A percentile compares a stretch with the other conserved stretches of the same genome.
These are phyloP conservation scores for Hydnomerulius pinastri DNA, from an alignment of 768 basidiomycete genomes.

Conservation along the genomic window DNA sequence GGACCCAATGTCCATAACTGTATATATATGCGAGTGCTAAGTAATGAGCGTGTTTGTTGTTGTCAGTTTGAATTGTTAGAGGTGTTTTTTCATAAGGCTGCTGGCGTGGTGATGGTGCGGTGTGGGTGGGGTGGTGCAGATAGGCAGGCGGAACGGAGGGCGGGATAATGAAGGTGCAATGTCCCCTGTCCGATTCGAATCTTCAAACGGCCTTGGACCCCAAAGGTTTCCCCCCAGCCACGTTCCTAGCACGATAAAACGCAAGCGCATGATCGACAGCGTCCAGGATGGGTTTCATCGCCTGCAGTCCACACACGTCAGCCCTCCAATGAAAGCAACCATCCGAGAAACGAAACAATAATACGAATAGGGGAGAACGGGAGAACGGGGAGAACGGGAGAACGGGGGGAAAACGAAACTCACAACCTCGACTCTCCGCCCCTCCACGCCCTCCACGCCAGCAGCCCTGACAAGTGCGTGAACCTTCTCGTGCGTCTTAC, in stretches of 20 bases:
- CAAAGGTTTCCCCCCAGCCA: slow-evolving; percentile 9
- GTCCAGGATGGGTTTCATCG: slow-evolving; percentile 72
- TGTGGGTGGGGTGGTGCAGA: too few species aligned
- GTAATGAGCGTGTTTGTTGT: too few species aligned
- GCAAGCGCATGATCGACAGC: slow-evolving; percentile 74
- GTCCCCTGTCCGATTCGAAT: too few species aligned
- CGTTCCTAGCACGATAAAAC: slow-evolving; percentile 49
- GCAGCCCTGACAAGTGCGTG: slow-evolving; percentile 70
- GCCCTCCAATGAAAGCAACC: neutral
- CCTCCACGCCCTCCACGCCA: slow-evolving; percentile 61
- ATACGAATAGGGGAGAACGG: neutral
- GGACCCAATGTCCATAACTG: too few species aligned
- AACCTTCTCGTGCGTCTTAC: slow-evolving; percentile 80
- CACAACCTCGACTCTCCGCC: slow-evolving; percentile 63
- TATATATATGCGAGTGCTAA: too few species aligned
- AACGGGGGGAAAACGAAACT: slow-evolving; percentile 26
- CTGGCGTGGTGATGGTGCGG: too few species aligned
- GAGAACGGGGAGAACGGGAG: neutral
- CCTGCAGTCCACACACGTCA: slow-evolving; percentile 41
- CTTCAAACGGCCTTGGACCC: slow-evolving; percentile 15
- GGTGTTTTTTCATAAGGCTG: too few species aligned
- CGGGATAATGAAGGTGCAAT: too few species aligned
- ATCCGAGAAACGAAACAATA: neutral
- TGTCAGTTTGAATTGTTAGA: too few species aligned
- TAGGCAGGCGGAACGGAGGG: too few species aligned